These are phyloP conservation scores for Periconia sp. DNA, from an alignment of 2,329 filamentous ascomycete genomes.

Conservation along the genomic window DNA sequence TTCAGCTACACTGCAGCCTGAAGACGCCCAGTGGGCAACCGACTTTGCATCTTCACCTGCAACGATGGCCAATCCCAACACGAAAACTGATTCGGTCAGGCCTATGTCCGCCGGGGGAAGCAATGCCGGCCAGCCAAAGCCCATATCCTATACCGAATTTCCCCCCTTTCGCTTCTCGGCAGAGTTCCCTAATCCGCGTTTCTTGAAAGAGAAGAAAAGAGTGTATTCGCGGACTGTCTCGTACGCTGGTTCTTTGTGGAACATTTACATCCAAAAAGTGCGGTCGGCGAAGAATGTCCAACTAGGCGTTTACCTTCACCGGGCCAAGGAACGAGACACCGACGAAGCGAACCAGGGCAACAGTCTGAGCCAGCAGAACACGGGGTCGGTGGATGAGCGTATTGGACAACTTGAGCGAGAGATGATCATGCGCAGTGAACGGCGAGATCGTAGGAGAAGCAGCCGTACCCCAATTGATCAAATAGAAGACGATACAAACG, in stretches of 20 bases:
- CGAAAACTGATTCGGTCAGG: conserved; percentile 28
- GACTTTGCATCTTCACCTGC: conserved; percentile 55
- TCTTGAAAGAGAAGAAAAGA: conserved; percentile 60
- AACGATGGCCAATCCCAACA: conserved; percentile 39
- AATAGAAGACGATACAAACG: conserved; percentile 47
- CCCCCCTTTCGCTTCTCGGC: conserved; percentile 62
- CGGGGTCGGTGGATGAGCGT: conserved; percentile 54
- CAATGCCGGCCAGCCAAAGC: conserved; percentile 40
- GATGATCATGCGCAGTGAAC: conserved; percentile 50
- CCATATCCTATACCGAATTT: conserved; percentile 55
- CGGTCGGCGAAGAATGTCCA: conserved; percentile 58
- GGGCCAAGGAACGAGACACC: conserved; percentile 58
- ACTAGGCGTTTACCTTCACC: conserved; percentile 61
- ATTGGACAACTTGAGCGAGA: conserved; percentile 58
- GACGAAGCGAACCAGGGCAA: conserved; percentile 47
- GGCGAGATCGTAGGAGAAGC: conserved; percentile 33
- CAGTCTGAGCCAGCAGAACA: conserved; percentile 38
- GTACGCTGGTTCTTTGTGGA: conserved; percentile 62
- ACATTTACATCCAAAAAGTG: conserved; percentile 64
- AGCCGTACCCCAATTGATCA: conserved; percentile 26
- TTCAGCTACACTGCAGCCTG: conserved; percentile 55
- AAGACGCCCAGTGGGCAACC: conserved; percentile 58
- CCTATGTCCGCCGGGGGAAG: conserved; percentile 40
- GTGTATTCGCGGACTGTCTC: conserved; percentile 62
- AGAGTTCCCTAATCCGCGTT: conserved; percentile 59